Evolutionary conservation across 495 filamentous ascomycete genomes (phyloP).

Genomic region (Hypoxylon lienhwacheense): DNA sequence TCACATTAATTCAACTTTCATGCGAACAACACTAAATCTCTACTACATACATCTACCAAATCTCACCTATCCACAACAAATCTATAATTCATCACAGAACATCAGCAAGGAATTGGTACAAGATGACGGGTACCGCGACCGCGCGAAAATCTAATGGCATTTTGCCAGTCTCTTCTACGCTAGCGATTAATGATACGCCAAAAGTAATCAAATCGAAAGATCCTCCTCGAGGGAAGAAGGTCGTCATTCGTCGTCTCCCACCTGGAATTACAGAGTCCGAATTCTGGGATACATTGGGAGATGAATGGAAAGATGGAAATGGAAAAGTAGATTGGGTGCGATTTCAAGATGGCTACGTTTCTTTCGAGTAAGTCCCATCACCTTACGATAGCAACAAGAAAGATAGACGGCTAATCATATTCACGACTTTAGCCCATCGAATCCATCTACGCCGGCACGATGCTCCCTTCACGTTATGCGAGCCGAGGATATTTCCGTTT

Average conservation of each 20-base stretch:
- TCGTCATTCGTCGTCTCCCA: conserved; percentile 81
- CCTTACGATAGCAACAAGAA: neutral
- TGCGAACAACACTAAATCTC: too few relatives aligned
- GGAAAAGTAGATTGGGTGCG: conserved; percentile 82
- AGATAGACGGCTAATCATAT: conserved; percentile 17
- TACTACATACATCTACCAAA: too few relatives aligned
- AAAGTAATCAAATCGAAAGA: conserved; percentile 57
- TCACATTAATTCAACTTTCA: too few relatives aligned
- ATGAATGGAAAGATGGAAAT: conserved; percentile 75
- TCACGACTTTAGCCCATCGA: conserved; percentile 61
- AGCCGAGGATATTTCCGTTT: conserved; percentile 57
- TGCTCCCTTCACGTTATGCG: conserved; percentile 76
- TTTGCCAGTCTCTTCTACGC: conserved; percentile 59
- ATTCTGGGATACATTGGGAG: conserved; percentile 71
- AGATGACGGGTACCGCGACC: neutral
- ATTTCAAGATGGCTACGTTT: conserved; percentile 81
- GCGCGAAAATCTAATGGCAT: conserved; percentile 43
- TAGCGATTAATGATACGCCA: conserved; percentile 55
- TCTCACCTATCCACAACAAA: too few relatives aligned
- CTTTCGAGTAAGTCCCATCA: conserved; percentile 70
- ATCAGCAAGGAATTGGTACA: neutral
- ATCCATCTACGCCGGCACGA: conserved; percentile 72
- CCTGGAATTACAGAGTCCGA: conserved; percentile 82
- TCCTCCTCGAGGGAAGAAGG: conserved; percentile 70
- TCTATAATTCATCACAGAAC: too few relatives aligned